Base-by-base conservation (phyloP, 352 stramenopile genomes). In the Phytophthora citrophthora region DNA sequence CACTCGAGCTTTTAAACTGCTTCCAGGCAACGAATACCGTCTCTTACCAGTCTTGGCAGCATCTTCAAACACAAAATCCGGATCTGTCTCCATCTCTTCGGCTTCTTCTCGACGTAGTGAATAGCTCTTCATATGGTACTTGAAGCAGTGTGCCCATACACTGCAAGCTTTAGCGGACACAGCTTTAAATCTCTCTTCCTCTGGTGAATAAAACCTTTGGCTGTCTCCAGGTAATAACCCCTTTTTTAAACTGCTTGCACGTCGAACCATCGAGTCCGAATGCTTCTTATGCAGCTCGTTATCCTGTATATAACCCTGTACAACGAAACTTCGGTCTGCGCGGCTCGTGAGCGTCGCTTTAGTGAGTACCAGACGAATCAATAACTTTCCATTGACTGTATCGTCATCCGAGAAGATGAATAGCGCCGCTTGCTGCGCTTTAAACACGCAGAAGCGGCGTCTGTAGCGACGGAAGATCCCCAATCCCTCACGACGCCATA, bases 81-180 rank as follows among this genome's bases (percentile, higher is more conserved):
- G 72, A 24, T 82, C 75, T 6, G 72, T 45, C 13, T 56, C 62
- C 20, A 51, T 31, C 13, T 58, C 46, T 2, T 45, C 55, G 12
- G 29, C 1, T 29, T 27, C 24, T 56, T 39, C 1, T 34, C 29
- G 29, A 12, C 70, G 64, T 12, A 79, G 52, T 11, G 49, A 38
- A 44, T 84, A 75, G 52, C 79, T 83, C 51, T 79, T 79, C 79
- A 87, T 81, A 44, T 88, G 77, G 45, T 83, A 74, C 53, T 78
- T 81, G 20, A 90, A 85, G 62, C 81, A 90, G 58, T 90, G 81
- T 13, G 74, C 61, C 81, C 76, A 90, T 12, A 90, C 73, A 7
- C 55, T 73, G 10, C 72, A 65, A 3, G 72, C 46, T 40, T 88
- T 88, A 5, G 50, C 41, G 39, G 74, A 81, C 29, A 90, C 78